Conservation (phyloP, 2,329 filamentous ascomycete species). For the Colletotrichum coccodes region DNA sequence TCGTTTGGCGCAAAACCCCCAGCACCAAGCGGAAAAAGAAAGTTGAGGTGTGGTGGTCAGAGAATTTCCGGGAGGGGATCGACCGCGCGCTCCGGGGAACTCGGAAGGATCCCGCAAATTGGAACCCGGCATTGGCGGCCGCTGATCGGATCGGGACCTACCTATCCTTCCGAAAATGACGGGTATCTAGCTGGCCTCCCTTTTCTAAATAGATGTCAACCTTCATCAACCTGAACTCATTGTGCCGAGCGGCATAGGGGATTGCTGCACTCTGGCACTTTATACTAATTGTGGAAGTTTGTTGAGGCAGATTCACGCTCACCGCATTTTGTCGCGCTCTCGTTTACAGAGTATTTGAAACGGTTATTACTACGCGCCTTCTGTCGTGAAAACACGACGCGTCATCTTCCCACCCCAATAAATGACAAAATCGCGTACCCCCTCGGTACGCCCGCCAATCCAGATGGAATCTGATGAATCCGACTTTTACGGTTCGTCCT, state of each 20-base stretch:
- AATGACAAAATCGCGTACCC: too few relatives aligned
- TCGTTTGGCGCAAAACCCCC: background rate
- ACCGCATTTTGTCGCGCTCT: background rate
- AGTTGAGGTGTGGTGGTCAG: background rate
- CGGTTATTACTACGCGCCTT: background rate
- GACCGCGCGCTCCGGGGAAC: constrained; percentile 8
- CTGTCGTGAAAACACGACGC: background rate
- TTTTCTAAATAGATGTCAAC: background rate
- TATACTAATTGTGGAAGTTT: background rate
- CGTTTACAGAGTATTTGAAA: background rate
- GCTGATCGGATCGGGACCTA: constrained; percentile 11
- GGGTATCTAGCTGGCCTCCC: background rate
- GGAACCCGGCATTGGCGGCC: constrained; percentile 4
- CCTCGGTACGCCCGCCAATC: background rate
- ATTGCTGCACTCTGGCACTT: background rate
- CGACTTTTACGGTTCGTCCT: constrained; percentile 36
- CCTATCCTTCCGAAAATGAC: background rate
- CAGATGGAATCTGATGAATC: constrained; percentile 34
- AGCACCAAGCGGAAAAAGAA: constrained; percentile 24
- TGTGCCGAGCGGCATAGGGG: background rate
- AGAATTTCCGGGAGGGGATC: constrained; percentile 1
- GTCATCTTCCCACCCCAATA: background rate
- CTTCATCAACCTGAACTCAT: background rate
- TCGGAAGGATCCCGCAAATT: constrained; percentile 23
- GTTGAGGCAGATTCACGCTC: background rate